phyloP scores from a whole-genome alignment of 257 asterid species.

The Agastache rugosa region DNA sequence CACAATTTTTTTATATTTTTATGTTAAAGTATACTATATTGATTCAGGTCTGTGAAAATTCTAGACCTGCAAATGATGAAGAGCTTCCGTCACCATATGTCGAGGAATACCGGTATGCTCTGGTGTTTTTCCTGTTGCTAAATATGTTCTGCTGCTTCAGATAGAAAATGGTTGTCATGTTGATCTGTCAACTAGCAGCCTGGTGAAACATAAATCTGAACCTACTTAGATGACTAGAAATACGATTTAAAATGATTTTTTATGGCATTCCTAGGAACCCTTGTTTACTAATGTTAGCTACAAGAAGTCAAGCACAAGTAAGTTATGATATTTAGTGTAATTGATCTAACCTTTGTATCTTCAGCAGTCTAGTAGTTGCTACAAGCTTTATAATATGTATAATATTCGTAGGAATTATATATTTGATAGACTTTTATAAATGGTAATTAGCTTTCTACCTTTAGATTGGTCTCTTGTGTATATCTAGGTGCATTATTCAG shows the following conservation, averaged over 20 bases:
- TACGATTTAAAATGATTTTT: slow-evolving; percentile 5
- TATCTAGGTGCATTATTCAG: too few relatives aligned
- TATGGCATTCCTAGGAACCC: not conserved
- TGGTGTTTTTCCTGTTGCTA: slow-evolving; percentile 27
- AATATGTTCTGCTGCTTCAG: slow-evolving; percentile 25
- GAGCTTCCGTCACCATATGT: slow-evolving; percentile 89
- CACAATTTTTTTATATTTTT: not conserved
- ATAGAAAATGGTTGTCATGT: slow-evolving; percentile 10
- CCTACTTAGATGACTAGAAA: slow-evolving; percentile 19
- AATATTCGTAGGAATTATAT: too few relatives aligned
- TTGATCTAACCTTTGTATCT: not conserved
- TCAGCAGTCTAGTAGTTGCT: not conserved
- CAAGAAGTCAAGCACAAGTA: slow-evolving; percentile 1
- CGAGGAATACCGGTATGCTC: slow-evolving; percentile 82
- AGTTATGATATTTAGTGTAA: slow-evolving; percentile 4
- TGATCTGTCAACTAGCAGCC: slow-evolving; percentile 10
- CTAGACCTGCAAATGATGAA: slow-evolving; percentile 86
- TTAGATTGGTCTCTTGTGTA: too few relatives aligned
- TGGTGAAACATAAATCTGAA: slow-evolving; percentile 19
- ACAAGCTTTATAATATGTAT: not conserved
- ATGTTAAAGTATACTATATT: slow-evolving; percentile 28
- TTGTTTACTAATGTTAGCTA: slow-evolving; percentile 15
- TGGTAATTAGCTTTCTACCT: too few relatives aligned
- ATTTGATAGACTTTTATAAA: too few relatives aligned
- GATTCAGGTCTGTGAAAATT: slow-evolving; percentile 68